Percentiles rank a stretch among this genome's conserved stretches.
These are phyloP conservation scores for Monilinia polystroma DNA, from an alignment of 2,329 filamentous ascomycete genomes.

Conservation along the genomic window DNA sequence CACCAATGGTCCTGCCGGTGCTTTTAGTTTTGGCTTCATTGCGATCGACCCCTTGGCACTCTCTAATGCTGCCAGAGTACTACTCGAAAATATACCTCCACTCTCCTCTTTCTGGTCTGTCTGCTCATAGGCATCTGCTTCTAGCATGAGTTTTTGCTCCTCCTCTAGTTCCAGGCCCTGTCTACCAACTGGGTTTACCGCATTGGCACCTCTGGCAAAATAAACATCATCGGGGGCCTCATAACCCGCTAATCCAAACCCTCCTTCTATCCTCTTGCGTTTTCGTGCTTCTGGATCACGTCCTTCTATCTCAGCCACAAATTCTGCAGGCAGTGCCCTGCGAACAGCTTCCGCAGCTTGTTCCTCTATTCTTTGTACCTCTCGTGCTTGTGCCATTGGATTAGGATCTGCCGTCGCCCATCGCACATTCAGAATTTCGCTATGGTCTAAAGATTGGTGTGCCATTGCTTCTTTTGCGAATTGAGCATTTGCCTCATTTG, in stretches of 20 bases:
- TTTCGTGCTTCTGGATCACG: slow-evolving; percentile 84
- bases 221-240: slow-evolving; percentile 93
- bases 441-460: slow-evolving; percentile 87
- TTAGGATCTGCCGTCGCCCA: slow-evolving; percentile 98
- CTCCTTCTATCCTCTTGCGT: slow-evolving; percentile 83
- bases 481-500: slow-evolving; percentile 83
- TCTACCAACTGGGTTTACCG: slow-evolving; percentile 58
- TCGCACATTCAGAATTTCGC: slow-evolving; percentile 89
- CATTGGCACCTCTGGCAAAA: slow-evolving; percentile 76
- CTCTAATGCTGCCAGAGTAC: slow-evolving; percentile 77
- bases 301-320: slow-evolving; percentile 91
- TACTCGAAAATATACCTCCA: slow-evolving; percentile 75
- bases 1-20: slow-evolving; percentile 71
- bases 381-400: slow-evolving; percentile 87
- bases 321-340: slow-evolving; percentile 81
- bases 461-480: slow-evolving; percentile 97
- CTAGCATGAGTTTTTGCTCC: slow-evolving; percentile 56
- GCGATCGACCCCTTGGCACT: slow-evolving; percentile 53
- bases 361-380: slow-evolving; percentile 85
- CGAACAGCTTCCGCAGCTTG: slow-evolving; percentile 94
- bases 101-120: slow-evolving; percentile 41
- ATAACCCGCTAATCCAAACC: slow-evolving; percentile 73
- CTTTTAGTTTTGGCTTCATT: slow-evolving; percentile 51
- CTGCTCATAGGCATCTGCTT: slow-evolving; percentile 47
- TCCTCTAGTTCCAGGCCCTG: slow-evolving; percentile 63